Conservation (phyloP, 345 rosid species). For the Hibiscus tridactylites region DNA sequence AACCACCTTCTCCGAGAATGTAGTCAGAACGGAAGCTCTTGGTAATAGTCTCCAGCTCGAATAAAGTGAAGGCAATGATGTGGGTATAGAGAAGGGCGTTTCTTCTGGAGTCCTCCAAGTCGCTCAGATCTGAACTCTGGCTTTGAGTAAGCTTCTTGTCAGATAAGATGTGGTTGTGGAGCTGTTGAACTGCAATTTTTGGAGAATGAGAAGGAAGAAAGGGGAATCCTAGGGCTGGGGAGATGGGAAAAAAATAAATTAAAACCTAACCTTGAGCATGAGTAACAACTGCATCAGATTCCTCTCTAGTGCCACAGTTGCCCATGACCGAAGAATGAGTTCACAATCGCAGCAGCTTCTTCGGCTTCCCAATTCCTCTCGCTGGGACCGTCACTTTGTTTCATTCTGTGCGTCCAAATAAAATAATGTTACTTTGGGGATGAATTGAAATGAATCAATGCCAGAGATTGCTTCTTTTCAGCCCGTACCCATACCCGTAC, state of each 20-base stretch:
- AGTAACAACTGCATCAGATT: conserved; percentile 82
- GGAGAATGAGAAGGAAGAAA: neutral
- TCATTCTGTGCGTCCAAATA: neutral
- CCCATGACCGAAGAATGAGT: conserved; percentile 44
- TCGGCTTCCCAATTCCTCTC: neutral
- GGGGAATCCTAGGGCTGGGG: neutral
- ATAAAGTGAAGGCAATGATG: conserved; percentile 75
- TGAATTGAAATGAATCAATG: neutral
- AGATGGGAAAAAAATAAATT: neutral
- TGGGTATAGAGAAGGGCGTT: conserved; percentile 62
- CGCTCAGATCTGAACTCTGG: conserved; percentile 91
- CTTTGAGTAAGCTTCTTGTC: conserved; percentile 57
- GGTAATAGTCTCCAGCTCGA: conserved; percentile 89
- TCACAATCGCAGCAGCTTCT: neutral
- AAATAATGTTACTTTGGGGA: neutral
- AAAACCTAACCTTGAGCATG: conserved; percentile 59
- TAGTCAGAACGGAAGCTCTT: conserved; percentile 97
- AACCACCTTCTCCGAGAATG: conserved; percentile 94
- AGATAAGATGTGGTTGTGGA: conserved; percentile 40
- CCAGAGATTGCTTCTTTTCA: neutral
- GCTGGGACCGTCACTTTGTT: neutral
- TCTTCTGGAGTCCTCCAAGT: conserved; percentile 55
- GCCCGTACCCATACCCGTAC: neutral
- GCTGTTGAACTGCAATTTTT: conserved; percentile 55
- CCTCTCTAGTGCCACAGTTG: conserved; percentile 95